phyloP scores from a whole-genome alignment of 768 basidiomycete genomes.

The Leccinum truebloodii region DNA sequence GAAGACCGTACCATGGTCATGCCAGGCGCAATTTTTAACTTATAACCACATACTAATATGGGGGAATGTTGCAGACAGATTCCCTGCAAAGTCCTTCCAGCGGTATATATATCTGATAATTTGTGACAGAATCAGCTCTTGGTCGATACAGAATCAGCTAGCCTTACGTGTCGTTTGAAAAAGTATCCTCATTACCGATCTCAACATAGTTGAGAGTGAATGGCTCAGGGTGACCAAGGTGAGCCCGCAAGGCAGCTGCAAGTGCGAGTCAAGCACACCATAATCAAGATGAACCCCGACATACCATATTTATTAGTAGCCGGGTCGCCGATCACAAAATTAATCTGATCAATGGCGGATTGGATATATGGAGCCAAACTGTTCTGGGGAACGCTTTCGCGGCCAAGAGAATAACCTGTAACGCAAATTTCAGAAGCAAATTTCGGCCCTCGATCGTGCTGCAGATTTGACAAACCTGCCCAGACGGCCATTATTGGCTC shows the following conservation, averaged over 20 bases:
- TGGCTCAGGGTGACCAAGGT: slow-evolving; percentile 54
- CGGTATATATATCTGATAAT: slow-evolving; percentile 47
- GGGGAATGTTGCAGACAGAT: slow-evolving; percentile 50
- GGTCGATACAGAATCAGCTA: too few species aligned
- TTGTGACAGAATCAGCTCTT: not conserved
- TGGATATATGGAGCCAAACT: slow-evolving; percentile 52
- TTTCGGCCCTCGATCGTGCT: slow-evolving; percentile 7
- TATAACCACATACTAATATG: slow-evolving; percentile 42
- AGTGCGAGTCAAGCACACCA: not conserved
- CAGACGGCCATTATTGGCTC: slow-evolving; percentile 64
- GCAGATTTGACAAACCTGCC: slow-evolving; percentile 40
- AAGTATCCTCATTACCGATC: slow-evolving; percentile 60
- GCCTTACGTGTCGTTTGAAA: slow-evolving; percentile 33
- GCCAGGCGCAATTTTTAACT: not conserved
- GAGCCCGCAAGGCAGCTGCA: slow-evolving; percentile 52
- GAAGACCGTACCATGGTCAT: slow-evolving; percentile 5
- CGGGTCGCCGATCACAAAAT: slow-evolving; percentile 61
- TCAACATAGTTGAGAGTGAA: slow-evolving; percentile 52
- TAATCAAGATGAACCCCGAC: slow-evolving; percentile 14
- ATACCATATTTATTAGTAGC: slow-evolving; percentile 38
- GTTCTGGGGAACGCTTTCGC: slow-evolving; percentile 43
- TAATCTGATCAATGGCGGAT: slow-evolving; percentile 60
- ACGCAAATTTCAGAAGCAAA: not conserved
- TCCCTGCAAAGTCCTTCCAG: slow-evolving; percentile 50
- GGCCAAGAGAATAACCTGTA: slow-evolving; percentile 52